Percentiles rank a stretch among this genome's conserved stretches.
phyloP scores from a whole-genome alignment of 345 rosid genomes.

The Barbarea vulgaris region DNA sequence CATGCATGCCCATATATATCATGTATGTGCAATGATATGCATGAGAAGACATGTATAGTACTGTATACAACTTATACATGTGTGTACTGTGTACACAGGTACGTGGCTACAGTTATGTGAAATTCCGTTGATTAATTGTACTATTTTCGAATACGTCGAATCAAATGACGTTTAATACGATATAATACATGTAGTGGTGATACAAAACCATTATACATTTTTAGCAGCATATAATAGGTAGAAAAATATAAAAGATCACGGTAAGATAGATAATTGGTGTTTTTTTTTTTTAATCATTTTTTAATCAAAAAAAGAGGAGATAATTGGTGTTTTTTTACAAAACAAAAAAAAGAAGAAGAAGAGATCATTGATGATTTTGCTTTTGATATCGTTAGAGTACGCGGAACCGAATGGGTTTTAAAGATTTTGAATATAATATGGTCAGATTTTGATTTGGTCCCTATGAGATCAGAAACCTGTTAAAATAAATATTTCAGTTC shows the following conservation, averaged over 20 bases:
- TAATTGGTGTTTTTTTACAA: no score
- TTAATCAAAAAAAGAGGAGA: no score
- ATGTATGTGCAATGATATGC: constrained; percentile 19
- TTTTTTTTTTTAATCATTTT: no score
- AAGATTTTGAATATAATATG: not conserved
- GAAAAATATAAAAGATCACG: not conserved
- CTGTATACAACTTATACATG: not conserved
- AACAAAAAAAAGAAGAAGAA: no score
- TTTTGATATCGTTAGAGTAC: not conserved
- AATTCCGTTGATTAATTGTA: not conserved
- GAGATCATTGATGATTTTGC: not conserved
- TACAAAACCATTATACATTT: not conserved
- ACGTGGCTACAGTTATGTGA: not conserved
- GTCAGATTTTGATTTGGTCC: not conserved
- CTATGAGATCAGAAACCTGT: constrained; percentile 1
- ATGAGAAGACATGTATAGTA: not conserved
- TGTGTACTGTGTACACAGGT: not conserved
- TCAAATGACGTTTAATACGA: not conserved
- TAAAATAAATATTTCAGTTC: not conserved
- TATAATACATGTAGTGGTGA: not conserved
- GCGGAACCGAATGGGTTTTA: not conserved
- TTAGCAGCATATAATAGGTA: not conserved
- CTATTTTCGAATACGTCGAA: not conserved
- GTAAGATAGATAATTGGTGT: not conserved
- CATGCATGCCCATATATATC: constrained; percentile 25